Evolutionary conservation across 179 eudicot genomes (phyloP), one percentile per base, ranked within the genome.

Genomic region (Amaranthus tricolor): DNA sequence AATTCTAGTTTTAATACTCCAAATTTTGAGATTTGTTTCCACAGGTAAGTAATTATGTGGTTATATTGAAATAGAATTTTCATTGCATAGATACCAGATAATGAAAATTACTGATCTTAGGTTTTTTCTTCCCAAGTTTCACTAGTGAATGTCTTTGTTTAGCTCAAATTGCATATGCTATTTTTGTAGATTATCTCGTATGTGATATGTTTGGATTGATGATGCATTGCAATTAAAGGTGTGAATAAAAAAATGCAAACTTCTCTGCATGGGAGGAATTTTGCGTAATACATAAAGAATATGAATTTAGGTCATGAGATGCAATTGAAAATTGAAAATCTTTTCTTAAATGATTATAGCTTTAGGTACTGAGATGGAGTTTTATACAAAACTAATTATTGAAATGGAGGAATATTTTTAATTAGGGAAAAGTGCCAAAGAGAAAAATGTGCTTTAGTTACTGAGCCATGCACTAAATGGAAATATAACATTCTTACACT

Each of bases 1-100:
- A 85, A 77, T 78, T 82, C 88, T 73, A 83, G 83, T 81, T 76
- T 80, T 45, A 87, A 76, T 59, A 77, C 64, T 40, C 88, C 89
- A 68, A 85, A 71, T 65, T 77, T 88, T 53, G 89, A 89, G 72
- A 79, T 93, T 74, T 93, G 98, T 82, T 95, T 95, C 86, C 99
- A 93, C 54, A 86, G 95, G 99, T 90, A 74, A 85, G 88, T 81
- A 50, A n/a, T 13, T 63, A 59, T 21, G 20, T 56, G 55, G 49
- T 72, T 67, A 31, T 66, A 7, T 74, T 10, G 2, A 31, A 10
- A 40, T 24, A 16, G 50, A 49, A 52, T 43, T 45, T 16, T 67
- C 51, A 16, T 19, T 14, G 3, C 40, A 4, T 31, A 31, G 40
- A 31, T 65, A 66, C 44, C 10, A 45, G 47, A 49, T 70, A 45